Conservation (phyloP, 106 monocot genomes). For the Posidonia australis region DNA sequence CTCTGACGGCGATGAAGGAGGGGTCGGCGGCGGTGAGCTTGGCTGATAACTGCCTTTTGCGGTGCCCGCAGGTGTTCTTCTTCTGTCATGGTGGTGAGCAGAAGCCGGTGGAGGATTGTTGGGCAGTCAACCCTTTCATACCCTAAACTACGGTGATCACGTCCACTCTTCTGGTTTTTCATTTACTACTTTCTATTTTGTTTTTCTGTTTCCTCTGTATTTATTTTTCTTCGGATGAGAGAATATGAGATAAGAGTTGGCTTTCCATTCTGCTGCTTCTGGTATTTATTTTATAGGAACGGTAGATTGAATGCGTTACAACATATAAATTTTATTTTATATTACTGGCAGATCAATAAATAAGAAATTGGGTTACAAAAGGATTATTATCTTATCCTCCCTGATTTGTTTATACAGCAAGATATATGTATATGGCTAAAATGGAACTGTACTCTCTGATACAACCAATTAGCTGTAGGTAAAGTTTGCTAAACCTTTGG, state of each 20-base stretch:
- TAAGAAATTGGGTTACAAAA: too few species aligned
- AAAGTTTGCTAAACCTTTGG: too few species aligned
- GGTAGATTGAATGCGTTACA: too few species aligned
- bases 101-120: constrained; percentile 41
- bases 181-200: background rate
- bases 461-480: too few species aligned
- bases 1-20: constrained; percentile 20
- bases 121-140: constrained; percentile 42
- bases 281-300: too few species aligned
- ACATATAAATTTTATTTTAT: too few species aligned
- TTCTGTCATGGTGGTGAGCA: constrained; percentile 52
- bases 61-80: constrained; percentile 47
- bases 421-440: too few species aligned
- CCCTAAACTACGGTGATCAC: constrained; percentile 5
- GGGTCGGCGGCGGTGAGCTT: constrained; percentile 32
- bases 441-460: too few species aligned
- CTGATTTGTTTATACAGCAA: too few species aligned
- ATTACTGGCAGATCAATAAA: too few species aligned
- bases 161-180: background rate
- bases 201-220: background rate
- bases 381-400: too few species aligned
- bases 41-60: constrained; percentile 52
- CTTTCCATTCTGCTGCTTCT: background rate
- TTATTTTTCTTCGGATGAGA: background rate
- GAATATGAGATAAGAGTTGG: background rate